Conservation (phyloP, 495 filamentous ascomycete genomes). For the Arthonia radiata region DNA sequence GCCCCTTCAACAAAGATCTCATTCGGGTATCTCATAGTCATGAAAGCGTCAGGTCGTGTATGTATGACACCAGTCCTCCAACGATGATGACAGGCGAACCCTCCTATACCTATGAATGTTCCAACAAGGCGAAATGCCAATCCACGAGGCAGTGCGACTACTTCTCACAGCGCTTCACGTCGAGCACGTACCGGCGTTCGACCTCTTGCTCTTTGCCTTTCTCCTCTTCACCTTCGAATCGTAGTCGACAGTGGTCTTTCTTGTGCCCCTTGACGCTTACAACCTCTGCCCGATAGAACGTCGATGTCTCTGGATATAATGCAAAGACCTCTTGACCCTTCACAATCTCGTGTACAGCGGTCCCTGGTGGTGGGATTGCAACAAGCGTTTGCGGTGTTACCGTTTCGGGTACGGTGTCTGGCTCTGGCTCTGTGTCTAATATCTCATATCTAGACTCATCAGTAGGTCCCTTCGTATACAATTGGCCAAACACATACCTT, state of each 20-base stretch:
- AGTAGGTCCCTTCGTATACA: slow-evolving; percentile 1
- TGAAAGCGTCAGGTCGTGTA: no score
- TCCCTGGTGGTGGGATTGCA: slow-evolving; percentile 39
- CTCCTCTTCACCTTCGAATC: slow-evolving; percentile 74
- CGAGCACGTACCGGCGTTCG: slow-evolving; percentile 48
- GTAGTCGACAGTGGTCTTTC: slow-evolving; percentile 20
- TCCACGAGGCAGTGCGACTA: no score
- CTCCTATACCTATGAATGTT: no score
- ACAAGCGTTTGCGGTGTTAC: slow-evolving; percentile 64
- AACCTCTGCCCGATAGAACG: slow-evolving; percentile 91
- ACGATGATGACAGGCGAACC: no score
- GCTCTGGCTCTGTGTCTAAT: slow-evolving; percentile 74
- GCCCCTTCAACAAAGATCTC: no score
- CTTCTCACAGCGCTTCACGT: no score
- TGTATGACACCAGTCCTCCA: no score
- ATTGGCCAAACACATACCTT: no score
- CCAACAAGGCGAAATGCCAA: no score
- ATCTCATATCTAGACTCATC: slow-evolving; percentile 49
- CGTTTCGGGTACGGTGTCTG: slow-evolving; percentile 35
- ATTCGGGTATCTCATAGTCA: no score
- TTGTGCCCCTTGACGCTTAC: slow-evolving; percentile 3
- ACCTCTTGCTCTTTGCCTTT: slow-evolving; percentile 47
- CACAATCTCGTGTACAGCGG: slow-evolving; percentile 25
- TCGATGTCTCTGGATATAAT: slow-evolving; percentile 76
- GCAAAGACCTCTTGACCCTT: slow-evolving; percentile 61